Evolutionary conservation across 2,329 filamentous ascomycete species (phyloP).

Genomic region (Ramularia collo-cygni): DNA sequence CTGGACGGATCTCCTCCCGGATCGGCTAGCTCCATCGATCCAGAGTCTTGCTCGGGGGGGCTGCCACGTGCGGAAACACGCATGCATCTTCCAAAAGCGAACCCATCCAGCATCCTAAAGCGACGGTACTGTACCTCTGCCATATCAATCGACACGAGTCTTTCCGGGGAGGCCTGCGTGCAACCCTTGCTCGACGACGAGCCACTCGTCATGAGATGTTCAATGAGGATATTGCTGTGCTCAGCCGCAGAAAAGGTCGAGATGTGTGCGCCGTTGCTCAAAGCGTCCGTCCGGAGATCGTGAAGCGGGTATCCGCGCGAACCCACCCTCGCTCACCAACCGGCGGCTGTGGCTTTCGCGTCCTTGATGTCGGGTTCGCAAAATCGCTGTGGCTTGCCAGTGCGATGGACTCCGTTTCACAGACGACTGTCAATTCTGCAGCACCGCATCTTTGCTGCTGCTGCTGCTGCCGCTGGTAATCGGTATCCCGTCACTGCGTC

Average conservation of each 20-base stretch:
- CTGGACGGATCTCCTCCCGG: conserved; percentile 22
- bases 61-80: conserved; percentile 3
- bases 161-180: too few species aligned
- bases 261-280: conserved; percentile 2
- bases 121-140: too few species aligned
- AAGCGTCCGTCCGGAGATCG: conserved; percentile 16
- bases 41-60: conserved; percentile 1
- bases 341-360: conserved; percentile 15
- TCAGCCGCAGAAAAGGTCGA: too few species aligned
- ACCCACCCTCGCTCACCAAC: conserved; percentile 9
- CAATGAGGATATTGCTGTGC: too few species aligned
- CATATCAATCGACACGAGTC: too few species aligned
- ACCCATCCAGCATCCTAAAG: too few species aligned
- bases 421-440: conserved; percentile 16
- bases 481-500: background rate
- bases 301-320: conserved; percentile 9
- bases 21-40: conserved; percentile 15
- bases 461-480: conserved; percentile 2
- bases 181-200: too few species aligned
- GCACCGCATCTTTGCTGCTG: conserved; percentile 9
- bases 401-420: conserved; percentile 14
- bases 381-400: conserved; percentile 9
- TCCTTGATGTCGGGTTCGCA: conserved; percentile 14
- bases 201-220: too few species aligned
- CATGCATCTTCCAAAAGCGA: too few species aligned